Evolutionary conservation across 306 rosid genomes (phyloP).

Genomic region (Crataegus laevigata): DNA sequence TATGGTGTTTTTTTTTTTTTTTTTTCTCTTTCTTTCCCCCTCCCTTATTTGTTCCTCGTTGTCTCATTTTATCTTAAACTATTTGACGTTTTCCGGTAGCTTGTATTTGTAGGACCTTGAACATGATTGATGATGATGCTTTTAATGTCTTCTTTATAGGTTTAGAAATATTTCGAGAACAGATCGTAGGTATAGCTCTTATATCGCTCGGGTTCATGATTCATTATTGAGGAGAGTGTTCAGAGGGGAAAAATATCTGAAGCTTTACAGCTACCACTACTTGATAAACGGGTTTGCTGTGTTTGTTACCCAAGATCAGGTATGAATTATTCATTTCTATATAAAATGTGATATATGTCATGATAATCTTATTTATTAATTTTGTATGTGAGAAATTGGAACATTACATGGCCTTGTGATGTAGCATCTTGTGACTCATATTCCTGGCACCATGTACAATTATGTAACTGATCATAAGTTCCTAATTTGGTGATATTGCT

Average conservation of each 20-base stretch:
- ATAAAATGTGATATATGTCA: too few species aligned
- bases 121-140: conserved; percentile 14
- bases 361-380: too few species aligned
- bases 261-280: conserved; percentile 93
- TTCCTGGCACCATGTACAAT: not conserved
- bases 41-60: not conserved
- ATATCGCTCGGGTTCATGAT: conserved; percentile 72
- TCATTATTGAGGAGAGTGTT: conserved; percentile 72
- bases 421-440: not conserved
- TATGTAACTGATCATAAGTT: not conserved
- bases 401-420: not conserved
- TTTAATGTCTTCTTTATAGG: conserved; percentile 11
- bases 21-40: not conserved
- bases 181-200: conserved; percentile 42
- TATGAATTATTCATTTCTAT: conserved; percentile 11
- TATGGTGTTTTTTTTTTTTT: not conserved
- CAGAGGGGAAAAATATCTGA: conserved; percentile 85
- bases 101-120: conserved; percentile 16
- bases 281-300: conserved; percentile 89
- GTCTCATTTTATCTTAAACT: not conserved
- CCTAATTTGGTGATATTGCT: not conserved
- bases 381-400: not conserved
- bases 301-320: conserved; percentile 79
- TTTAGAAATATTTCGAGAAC: conserved; percentile 49
- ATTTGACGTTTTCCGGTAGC: not conserved